These are phyloP conservation scores for Acanthamoeba rhysodes DNA, from an alignment of 208 protist genomes.

Conservation along the genomic window DNA sequence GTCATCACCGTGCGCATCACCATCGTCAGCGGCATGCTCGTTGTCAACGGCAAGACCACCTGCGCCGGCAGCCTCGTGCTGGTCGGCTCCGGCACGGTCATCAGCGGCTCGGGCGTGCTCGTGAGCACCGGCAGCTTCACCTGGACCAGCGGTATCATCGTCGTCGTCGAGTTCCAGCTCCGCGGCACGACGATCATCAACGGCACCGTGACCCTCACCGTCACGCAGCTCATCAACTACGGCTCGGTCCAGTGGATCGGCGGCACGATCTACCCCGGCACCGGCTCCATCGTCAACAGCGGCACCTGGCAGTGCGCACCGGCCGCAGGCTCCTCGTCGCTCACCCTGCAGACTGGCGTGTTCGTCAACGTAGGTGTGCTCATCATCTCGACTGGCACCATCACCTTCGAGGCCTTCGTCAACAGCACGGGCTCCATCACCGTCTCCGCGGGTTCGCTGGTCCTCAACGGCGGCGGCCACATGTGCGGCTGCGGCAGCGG, in stretches of 20 bases:
- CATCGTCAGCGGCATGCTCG: constrained; percentile 32
- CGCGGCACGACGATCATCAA: constrained; percentile 20
- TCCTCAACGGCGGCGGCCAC: constrained; percentile 31
- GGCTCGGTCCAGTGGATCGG: constrained; percentile 32
- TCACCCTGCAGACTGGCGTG: constrained; percentile 35
- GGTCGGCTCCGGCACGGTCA: neutral
- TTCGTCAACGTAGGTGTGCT: constrained; percentile 22
- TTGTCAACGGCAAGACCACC: neutral
- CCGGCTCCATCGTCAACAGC: constrained; percentile 54
- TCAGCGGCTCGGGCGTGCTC: constrained; percentile 27
- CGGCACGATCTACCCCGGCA: constrained; percentile 19
- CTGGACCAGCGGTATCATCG: constrained; percentile 25
- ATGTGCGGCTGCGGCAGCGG: constrained; percentile 27
- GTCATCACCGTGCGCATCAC: constrained; percentile 31
- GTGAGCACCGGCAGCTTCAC: constrained; percentile 5
- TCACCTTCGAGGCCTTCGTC: constrained; percentile 41
- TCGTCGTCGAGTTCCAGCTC: constrained; percentile 2
- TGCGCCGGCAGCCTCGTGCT: constrained; percentile 2
- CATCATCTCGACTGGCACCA: neutral
- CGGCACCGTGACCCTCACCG: neutral
- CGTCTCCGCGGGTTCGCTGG: constrained; percentile 14
- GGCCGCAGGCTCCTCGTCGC: neutral
- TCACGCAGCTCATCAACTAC: constrained; percentile 26
- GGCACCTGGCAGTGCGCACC: constrained; percentile 32
- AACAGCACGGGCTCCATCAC: constrained; percentile 39